Base-by-base conservation (phyloP, 1,139 yeast genomes). In the Oligophagozyma castellii region DNA sequence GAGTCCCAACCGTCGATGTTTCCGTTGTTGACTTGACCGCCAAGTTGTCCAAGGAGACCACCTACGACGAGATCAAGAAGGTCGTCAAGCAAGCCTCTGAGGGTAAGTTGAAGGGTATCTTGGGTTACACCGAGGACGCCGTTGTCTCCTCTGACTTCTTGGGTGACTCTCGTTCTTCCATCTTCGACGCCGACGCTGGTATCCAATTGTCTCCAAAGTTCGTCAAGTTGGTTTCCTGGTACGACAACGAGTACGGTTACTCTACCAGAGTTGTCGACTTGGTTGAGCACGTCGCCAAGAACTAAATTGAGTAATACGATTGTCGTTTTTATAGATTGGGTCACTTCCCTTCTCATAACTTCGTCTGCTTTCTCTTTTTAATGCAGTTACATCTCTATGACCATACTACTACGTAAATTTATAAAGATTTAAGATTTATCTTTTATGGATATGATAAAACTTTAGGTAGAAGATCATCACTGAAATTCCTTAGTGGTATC, bases 211-310 rank as follows among this genome's bases (percentile, higher is more conserved):
- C 84, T 50, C 83, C 86, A 59, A 74, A 77, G 48, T 78, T 78
- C 62, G 86, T 77, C 59, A 78, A 78, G 68, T 68, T 78, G 63
- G 67, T 78, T 58, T 67, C 89, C 42, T 78, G 92, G 92, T 78
- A 78, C 71, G 92, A 78, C 63, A 78, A 78, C 65, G 92, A 78
- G 64, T 78, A 61, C 66, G 89, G 89, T 65, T 78, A 78, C 76
- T 75, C 86, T 51, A 75, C 84, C 67, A 75, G 92, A 74, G 92
- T 78, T 51, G 86, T 78, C 46, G 92, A 78, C 67, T 70, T 78
- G 60, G 70, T 77, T 56, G 70, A 75, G 64, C 78, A 29, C 31
- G 26, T 29, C 25, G 24, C 31, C 31, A 29, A 24, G 28, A 22
- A 21, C 24, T 29, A 29, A 29, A 26, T n/a, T n/a, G n/a, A n/a